Percentiles rank a stretch among this genome's conserved stretches.
phyloP scores from a whole-genome alignment of 2,329 filamentous ascomycete species.

The Arthrobotrys conoides region DNA sequence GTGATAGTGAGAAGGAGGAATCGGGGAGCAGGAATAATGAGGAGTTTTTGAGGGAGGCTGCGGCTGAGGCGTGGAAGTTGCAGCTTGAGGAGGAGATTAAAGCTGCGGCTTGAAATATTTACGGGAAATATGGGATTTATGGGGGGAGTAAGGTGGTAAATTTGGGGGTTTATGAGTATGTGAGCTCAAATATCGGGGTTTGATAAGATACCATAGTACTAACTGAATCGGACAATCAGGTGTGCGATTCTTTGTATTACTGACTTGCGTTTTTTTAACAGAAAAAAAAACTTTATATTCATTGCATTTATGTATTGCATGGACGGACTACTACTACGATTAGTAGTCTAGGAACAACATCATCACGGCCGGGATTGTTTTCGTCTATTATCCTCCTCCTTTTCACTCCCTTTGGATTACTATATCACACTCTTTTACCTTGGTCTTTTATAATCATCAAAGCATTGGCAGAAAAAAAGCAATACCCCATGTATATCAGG shows the following conservation, averaged over 20 bases:
- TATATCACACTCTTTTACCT: background rate
- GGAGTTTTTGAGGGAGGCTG: conserved; percentile 53
- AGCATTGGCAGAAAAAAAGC: conserved; percentile 44
- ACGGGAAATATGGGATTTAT: background rate
- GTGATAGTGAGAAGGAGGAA: conserved; percentile 48
- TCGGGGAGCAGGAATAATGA: conserved; percentile 26
- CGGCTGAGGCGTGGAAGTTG: conserved; percentile 58
- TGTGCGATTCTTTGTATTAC: background rate
- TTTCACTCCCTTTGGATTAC: background rate
- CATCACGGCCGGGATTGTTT: conserved; percentile 12
- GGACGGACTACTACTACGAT: background rate
- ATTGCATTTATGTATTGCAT: background rate
- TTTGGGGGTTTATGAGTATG: background rate
- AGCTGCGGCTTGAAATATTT: conserved; percentile 18
- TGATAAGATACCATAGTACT: background rate
- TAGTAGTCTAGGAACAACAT: background rate
- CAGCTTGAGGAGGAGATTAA: conserved; percentile 53
- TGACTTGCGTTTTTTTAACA: background rate
- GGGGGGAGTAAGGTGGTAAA: background rate
- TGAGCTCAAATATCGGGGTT: background rate
- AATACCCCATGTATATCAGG: conserved; percentile 58
- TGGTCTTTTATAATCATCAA: conserved; percentile 16
- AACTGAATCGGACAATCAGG: background rate
- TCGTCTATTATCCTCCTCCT: background rate
- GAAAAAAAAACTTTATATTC: background rate